phyloP scores from a whole-genome alignment of 768 basidiomycete species.

The Mycena kentingensis region DNA sequence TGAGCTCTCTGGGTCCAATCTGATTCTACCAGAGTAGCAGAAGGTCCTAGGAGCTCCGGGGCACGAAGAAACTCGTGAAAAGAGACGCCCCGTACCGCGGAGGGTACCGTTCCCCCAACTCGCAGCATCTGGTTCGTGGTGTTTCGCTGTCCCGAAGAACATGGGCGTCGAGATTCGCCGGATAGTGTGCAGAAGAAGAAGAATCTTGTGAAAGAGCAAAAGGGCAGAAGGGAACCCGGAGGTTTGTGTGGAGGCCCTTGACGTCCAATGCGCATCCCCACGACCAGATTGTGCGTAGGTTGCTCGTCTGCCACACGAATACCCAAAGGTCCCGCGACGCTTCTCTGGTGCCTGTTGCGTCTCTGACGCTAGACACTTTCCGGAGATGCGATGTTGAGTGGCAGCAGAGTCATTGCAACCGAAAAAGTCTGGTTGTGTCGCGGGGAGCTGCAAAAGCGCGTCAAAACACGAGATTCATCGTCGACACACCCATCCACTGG shows the following conservation, averaged over 20 bases:
- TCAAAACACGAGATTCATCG: neutral
- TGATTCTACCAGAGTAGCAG: neutral
- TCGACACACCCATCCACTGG: neutral
- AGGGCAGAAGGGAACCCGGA: neutral
- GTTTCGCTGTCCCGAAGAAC: neutral
- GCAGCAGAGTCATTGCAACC: neutral
- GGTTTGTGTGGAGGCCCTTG: neutral
- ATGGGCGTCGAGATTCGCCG: neutral
- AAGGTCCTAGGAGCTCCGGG: neutral
- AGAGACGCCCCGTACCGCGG: neutral
- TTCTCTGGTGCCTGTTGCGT: conserved; percentile 3
- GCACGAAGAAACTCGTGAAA: neutral
- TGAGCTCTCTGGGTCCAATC: no score
- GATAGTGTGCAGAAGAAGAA: no score
- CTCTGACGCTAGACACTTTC: conserved; percentile 2
- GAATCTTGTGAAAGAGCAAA: neutral
- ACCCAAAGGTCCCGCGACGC: conserved; percentile 5
- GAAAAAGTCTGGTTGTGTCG: neutral
- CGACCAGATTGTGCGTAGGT: neutral
- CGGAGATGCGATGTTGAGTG: conserved; percentile 2
- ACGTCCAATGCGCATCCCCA: neutral
- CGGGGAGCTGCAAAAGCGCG: neutral
- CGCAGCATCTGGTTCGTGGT: neutral
- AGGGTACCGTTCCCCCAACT: neutral
- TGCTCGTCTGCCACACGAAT: neutral